phyloP scores from a whole-genome alignment of 305 asterid species.

The Salvia sclarea region DNA sequence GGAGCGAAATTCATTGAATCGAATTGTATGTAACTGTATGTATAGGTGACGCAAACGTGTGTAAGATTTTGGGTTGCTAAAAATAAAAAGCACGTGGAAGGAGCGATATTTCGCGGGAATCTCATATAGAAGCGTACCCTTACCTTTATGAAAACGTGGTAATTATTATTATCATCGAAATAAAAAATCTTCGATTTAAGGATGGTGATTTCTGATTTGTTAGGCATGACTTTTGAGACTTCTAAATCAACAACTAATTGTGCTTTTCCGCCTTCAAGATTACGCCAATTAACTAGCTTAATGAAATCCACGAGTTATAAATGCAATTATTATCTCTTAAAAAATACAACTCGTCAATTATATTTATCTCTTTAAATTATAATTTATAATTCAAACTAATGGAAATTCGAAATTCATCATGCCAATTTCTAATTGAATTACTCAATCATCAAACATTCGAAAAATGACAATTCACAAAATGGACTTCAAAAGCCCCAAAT shows the following conservation, averaged over 20 bases:
- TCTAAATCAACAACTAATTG: constrained; percentile 24
- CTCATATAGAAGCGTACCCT: constrained; percentile 14
- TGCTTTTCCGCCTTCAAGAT: background rate
- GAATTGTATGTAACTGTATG: constrained; percentile 4
- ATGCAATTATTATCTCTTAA: no score
- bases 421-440: no score
- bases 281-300: background rate
- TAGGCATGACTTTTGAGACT: constrained; percentile 35
- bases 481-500: no score
- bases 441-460: no score
- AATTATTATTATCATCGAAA: background rate
- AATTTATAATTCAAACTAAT: no score
- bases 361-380: no score
- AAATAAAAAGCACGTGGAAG: constrained; percentile 61
- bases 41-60: constrained; percentile 37
- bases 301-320: background rate
- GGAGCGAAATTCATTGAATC: constrained; percentile 32
- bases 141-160: constrained; percentile 44
- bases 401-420: no score
- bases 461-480: no score
- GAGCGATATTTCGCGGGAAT: constrained; percentile 45
- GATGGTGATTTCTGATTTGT: constrained; percentile 33
- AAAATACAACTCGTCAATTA: no score
- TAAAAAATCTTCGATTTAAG: constrained; percentile 13
- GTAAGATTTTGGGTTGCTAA: constrained; percentile 26